Evolutionary conservation across 2,329 filamentous ascomycete genomes (phyloP).

Genomic region (Alternaria consortialis): DNA sequence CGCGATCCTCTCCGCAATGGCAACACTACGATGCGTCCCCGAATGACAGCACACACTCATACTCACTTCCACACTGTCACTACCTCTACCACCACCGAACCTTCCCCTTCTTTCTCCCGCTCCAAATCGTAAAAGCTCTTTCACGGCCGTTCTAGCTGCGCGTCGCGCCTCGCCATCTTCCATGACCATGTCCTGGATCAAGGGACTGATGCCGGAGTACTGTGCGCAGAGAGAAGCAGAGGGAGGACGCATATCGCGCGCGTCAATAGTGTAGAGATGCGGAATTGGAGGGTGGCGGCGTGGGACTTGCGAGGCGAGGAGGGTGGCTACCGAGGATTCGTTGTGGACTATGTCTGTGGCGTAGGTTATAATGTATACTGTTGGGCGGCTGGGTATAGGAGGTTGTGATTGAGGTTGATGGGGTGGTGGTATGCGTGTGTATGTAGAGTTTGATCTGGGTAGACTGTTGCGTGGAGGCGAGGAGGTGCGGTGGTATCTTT

Average conservation of each 20-base stretch:
- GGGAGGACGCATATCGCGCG: constrained; percentile 24
- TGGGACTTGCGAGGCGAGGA: constrained; percentile 28
- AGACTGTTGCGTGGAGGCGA: neutral
- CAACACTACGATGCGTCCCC: constrained; percentile 46
- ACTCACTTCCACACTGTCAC: constrained; percentile 8
- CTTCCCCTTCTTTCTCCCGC: neutral
- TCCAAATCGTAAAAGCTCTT: constrained; percentile 20
- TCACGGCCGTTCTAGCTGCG: constrained; percentile 22
- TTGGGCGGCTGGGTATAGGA: constrained; percentile 18
- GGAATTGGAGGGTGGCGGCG: constrained; percentile 17
- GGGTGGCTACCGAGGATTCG: constrained; percentile 1
- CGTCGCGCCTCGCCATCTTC: constrained; percentile 22
- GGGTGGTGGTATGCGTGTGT: neutral
- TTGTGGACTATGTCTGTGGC: constrained; percentile 15
- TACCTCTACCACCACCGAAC: constrained; percentile 19
- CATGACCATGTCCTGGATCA: constrained; percentile 37
- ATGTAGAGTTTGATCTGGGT: neutral
- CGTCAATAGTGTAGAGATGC: constrained; percentile 39
- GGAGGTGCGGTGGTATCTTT: neutral
- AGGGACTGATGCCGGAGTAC: constrained; percentile 34
- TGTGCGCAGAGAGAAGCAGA: constrained; percentile 18
- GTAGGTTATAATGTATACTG: constrained; percentile 39
- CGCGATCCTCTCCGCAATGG: constrained; percentile 41
- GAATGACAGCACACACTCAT: constrained; percentile 37
- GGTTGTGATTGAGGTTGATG: neutral